These are phyloP conservation scores for Boletus barrowsii DNA, from an alignment of 768 basidiomycete genomes.

Conservation along the genomic window DNA sequence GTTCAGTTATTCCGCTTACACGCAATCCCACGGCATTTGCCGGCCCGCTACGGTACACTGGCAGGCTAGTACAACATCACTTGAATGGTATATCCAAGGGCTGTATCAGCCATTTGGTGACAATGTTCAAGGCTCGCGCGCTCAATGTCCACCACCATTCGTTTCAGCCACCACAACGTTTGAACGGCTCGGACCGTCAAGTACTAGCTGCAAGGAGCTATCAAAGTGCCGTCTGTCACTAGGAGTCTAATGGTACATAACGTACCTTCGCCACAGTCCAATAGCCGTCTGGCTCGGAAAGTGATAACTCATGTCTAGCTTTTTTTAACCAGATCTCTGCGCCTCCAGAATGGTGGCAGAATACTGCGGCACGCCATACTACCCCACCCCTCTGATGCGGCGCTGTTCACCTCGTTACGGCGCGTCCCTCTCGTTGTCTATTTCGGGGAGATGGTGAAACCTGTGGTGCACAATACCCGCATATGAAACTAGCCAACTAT, in stretches of 20 bases:
- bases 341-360: constrained; percentile 9
- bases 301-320: neutral
- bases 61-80: too few species aligned
- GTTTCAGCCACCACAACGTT: neutral
- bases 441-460: neutral
- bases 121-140: too few species aligned
- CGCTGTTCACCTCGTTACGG: neutral
- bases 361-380: constrained; percentile 5
- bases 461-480: neutral
- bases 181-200: too few species aligned
- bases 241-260: neutral
- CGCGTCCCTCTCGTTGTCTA: constrained; percentile 12
- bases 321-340: constrained; percentile 10
- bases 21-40: constrained; percentile 13
- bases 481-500: constrained; percentile 1
- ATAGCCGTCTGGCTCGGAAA: constrained; percentile 2
- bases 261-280: constrained; percentile 20
- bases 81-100: too few species aligned
- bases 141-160: neutral
- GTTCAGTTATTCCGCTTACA: neutral
- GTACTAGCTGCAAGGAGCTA: neutral
- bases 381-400: neutral
- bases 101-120: too few species aligned
- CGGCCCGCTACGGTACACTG: neutral
- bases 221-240: neutral